Base-by-base conservation (phyloP, 768 basidiomycete genomes). In the Termitomyces sp. region DNA sequence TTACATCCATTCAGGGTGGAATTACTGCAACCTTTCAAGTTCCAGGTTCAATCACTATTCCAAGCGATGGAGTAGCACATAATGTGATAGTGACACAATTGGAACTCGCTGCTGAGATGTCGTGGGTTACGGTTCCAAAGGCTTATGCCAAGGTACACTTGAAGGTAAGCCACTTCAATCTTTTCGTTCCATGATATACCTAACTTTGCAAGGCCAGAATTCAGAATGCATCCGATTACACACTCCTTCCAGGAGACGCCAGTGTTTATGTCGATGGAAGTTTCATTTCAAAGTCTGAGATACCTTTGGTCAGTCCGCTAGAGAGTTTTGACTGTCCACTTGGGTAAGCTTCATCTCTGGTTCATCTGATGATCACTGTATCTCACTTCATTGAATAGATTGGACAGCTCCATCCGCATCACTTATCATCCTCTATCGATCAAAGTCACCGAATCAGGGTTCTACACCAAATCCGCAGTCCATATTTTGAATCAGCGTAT, bases 221-320 rank as follows among this genome's bases (percentile, higher is more conserved):
- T 56, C 78, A 76, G 67, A 86, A 86, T 60, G 76, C 76, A 13
- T 82, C 81, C 5, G 79, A 81, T 27, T 83, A 82, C 58, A 77
- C 79, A 2, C 66, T 86, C 2, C 72, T 86, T 9, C 62, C 69
- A 0, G 84, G 85, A 0, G 61, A 65, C 0, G 79, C 79, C 0
- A 81, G 76, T 59, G 74, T 85, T 0, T 85, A 83, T 63, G 73
- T 85, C 33, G 81, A 86, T 64, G 81, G 81, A 33, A 79, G 78
- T 56, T 85, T 82, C 65, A 81, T 85, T 14, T 73, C 84, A 9
- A 76, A 73, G 57, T 78, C 80, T 0, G 55, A 69, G 5, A 69
- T 85, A 5, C 73, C 74, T 1, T 59, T 70, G 13, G 75, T 80
- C 10, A 76, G 74, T 44, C 76, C 77, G 7, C 68, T 75, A 39